These are phyloP conservation scores for Rugonectria rugulosa DNA, from an alignment of 2,329 filamentous ascomycete genomes.

Conservation along the genomic window DNA sequence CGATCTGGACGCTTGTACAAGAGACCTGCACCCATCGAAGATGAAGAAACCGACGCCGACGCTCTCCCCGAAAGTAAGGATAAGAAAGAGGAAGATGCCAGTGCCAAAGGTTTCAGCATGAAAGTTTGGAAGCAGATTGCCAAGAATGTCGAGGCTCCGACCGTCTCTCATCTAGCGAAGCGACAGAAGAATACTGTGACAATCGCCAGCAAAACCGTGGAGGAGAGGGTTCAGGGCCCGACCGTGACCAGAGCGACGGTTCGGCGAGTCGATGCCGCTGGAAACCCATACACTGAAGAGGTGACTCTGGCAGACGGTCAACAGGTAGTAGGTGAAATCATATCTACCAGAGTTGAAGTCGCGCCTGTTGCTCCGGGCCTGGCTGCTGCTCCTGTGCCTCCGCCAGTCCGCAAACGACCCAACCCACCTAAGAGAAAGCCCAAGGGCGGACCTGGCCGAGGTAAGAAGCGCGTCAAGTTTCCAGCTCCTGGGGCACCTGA, in stretches of 20 bases:
- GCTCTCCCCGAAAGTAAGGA: slow-evolving; percentile 59
- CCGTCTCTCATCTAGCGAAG: slow-evolving; percentile 65
- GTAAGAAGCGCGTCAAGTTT: slow-evolving; percentile 78
- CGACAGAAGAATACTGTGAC: slow-evolving; percentile 68
- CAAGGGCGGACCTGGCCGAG: slow-evolving; percentile 77
- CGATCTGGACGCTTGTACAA: slow-evolving; percentile 81
- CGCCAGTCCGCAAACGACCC: slow-evolving; percentile 66
- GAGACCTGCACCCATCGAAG: slow-evolving; percentile 67
- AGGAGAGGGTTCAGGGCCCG: slow-evolving; percentile 54
- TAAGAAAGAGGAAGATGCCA: slow-evolving; percentile 70
- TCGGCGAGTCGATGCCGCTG: slow-evolving; percentile 77
- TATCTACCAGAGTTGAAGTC: slow-evolving; percentile 64
- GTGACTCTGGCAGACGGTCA: slow-evolving; percentile 83
- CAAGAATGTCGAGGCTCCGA: slow-evolving; percentile 62
- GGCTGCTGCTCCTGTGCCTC: slow-evolving; percentile 52
- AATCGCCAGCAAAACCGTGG: slow-evolving; percentile 59
- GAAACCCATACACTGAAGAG: slow-evolving; percentile 85
- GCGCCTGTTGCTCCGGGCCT: slow-evolving; percentile 57
- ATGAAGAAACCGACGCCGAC: slow-evolving; percentile 64
- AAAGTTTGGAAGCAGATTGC: slow-evolving; percentile 69
- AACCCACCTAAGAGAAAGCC: slow-evolving; percentile 83
- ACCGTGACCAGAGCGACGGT: slow-evolving; percentile 82
- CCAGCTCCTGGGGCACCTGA: slow-evolving; percentile 42
- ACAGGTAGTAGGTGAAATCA: slow-evolving; percentile 81
- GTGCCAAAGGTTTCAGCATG: slow-evolving; percentile 60